phyloP scores from a whole-genome alignment of 2,329 filamentous ascomycete genomes.

The Apiospora arundinis region DNA sequence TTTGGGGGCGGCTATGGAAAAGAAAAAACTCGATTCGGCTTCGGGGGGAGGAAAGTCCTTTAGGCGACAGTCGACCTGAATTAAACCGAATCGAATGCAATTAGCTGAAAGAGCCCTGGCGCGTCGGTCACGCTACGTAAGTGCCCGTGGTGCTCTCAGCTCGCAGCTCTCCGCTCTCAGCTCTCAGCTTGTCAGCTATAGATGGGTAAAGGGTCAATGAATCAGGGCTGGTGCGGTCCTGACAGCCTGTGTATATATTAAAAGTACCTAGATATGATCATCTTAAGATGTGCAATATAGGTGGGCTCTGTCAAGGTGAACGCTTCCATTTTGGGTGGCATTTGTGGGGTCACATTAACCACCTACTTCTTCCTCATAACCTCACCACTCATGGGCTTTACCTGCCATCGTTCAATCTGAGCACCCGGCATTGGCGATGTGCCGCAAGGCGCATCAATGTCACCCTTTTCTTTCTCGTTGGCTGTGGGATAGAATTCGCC shows the following conservation, averaged over 20 bases:
- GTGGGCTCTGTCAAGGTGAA: background rate
- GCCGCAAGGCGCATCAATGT: background rate
- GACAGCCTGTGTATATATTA: background rate
- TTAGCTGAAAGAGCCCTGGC: constrained; percentile 10
- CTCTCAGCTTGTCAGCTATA: constrained; percentile 3
- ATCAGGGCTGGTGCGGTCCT: background rate
- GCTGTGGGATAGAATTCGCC: background rate
- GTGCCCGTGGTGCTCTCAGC: background rate
- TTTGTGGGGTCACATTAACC: constrained; percentile 23
- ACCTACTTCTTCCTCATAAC: too few species aligned
- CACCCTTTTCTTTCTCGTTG: background rate
- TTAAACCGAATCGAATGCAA: background rate
- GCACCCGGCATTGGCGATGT: background rate
- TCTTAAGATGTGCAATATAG: constrained; percentile 44
- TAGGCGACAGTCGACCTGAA: background rate
- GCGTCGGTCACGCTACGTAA: background rate
- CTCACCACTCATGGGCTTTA: too few species aligned
- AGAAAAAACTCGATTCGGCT: background rate
- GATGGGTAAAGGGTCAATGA: background rate
- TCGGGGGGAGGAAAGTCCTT: background rate
- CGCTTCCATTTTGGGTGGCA: background rate
- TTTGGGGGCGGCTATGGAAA: background rate
- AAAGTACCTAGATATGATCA: constrained; percentile 22
- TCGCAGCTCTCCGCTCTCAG: too few species aligned
- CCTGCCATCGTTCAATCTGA: background rate